Conservation (phyloP, 2,329 filamentous ascomycete species). For the Trichoderma polysporum region DNA sequence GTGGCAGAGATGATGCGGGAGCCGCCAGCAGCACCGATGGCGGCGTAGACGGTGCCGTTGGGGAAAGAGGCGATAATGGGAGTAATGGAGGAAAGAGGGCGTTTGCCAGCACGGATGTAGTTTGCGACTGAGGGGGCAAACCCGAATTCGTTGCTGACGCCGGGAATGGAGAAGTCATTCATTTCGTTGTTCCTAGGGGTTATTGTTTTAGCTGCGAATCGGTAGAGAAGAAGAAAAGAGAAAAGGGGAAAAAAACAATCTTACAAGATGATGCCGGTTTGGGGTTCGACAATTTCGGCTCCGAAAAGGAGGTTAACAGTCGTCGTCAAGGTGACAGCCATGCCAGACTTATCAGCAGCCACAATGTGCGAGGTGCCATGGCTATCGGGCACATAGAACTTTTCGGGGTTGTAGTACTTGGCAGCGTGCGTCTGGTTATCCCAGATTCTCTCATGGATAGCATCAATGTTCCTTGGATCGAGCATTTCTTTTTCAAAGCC, state of each 20-base stretch:
- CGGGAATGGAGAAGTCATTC: slow-evolving; percentile 85
- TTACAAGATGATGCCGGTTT: slow-evolving; percentile 75
- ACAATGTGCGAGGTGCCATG: slow-evolving; percentile 75
- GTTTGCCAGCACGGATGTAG: slow-evolving; percentile 77
- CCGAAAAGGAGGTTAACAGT: slow-evolving; percentile 89
- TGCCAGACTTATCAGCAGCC: slow-evolving; percentile 67
- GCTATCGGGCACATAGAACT: slow-evolving; percentile 65
- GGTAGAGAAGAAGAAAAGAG: not conserved
- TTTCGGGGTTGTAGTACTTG: slow-evolving; percentile 68
- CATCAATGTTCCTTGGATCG: slow-evolving; percentile 54
- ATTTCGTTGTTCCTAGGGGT: slow-evolving; percentile 57
- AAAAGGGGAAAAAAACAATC: slow-evolving; percentile 37
- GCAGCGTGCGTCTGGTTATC: slow-evolving; percentile 71
- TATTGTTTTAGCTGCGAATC: not conserved
- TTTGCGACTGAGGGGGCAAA: slow-evolving; percentile 79
- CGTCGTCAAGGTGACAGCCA: slow-evolving; percentile 79
- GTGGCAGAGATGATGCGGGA: slow-evolving; percentile 81
- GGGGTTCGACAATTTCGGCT: slow-evolving; percentile 72
- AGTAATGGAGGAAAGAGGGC: slow-evolving; percentile 79
- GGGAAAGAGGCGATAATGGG: slow-evolving; percentile 70
- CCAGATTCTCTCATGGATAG: slow-evolving; percentile 65
- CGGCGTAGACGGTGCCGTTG: slow-evolving; percentile 64
- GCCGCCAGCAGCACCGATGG: slow-evolving; percentile 76
- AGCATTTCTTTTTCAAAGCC: slow-evolving; percentile 69
- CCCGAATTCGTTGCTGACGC: slow-evolving; percentile 75